phyloP scores from a whole-genome alignment of 495 filamentous ascomycete species.

The Lophiostoma macrostomum region DNA sequence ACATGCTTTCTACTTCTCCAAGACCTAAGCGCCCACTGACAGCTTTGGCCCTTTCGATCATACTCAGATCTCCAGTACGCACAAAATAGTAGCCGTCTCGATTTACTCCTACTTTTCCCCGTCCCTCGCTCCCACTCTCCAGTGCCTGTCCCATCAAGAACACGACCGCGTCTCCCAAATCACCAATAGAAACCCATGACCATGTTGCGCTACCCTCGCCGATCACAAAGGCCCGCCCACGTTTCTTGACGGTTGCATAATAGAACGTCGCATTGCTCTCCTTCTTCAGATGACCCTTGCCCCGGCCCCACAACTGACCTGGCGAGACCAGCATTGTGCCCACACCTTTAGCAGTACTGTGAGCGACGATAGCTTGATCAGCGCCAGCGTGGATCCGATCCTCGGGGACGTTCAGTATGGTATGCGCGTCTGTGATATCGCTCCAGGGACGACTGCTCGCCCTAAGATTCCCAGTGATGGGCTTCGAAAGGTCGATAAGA shows the following conservation, averaged over 20 bases:
- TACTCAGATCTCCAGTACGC: slow-evolving; percentile 28
- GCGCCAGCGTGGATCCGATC: slow-evolving; percentile 27
- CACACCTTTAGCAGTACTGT: slow-evolving; percentile 26
- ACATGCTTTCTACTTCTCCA: slow-evolving; percentile 31
- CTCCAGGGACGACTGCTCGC: slow-evolving; percentile 27
- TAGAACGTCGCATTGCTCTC: slow-evolving; percentile 28
- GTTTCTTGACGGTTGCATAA: slow-evolving; percentile 29
- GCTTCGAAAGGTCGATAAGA: slow-evolving; percentile 25
- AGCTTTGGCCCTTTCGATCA: slow-evolving; percentile 31
- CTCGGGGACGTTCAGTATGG: slow-evolving; percentile 24
- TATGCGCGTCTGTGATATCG: slow-evolving; percentile 25
- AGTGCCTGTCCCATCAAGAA: slow-evolving; percentile 33
- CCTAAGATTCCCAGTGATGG: slow-evolving; percentile 25
- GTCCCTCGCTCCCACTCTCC: slow-evolving; percentile 23
- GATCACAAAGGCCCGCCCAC: slow-evolving; percentile 30
- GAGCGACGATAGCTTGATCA: slow-evolving; percentile 26
- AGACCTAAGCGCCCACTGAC: slow-evolving; percentile 32
- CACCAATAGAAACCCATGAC: slow-evolving; percentile 32
- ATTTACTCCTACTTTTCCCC: slow-evolving; percentile 27
- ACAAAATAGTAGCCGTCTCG: slow-evolving; percentile 34
- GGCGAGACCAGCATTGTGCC: slow-evolving; percentile 27
- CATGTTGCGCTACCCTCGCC: slow-evolving; percentile 29
- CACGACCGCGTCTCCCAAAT: slow-evolving; percentile 32
- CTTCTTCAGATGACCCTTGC: slow-evolving; percentile 31
- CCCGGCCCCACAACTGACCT: slow-evolving; percentile 28